A percentile compares a stretch with the other conserved stretches of the same genome.
Conservation (phyloP, 345 rosid species). For the Acer yangbiense region DNA sequence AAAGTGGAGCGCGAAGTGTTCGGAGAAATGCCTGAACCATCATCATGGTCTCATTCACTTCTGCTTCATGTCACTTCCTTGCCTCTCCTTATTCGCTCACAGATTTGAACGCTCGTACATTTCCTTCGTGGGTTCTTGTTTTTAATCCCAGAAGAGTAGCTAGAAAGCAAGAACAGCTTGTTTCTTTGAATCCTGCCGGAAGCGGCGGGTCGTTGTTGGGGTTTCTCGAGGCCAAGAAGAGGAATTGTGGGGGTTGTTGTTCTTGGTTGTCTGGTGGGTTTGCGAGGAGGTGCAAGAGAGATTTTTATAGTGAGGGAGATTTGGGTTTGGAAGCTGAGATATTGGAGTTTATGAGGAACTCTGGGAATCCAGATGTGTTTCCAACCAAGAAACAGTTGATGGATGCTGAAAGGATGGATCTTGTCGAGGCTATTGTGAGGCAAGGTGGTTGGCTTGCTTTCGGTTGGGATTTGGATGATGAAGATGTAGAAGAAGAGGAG, state of each 20-base stretch:
- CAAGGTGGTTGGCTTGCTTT: slow-evolving; percentile 88
- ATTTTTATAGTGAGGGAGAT: slow-evolving; percentile 47
- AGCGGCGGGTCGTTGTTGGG: slow-evolving; percentile 22
- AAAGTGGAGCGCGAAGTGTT: slow-evolving; percentile 33
- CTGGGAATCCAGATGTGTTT: slow-evolving; percentile 62
- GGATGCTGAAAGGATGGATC: slow-evolving; percentile 74
- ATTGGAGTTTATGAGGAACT: slow-evolving; percentile 77
- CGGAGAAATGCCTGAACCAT: slow-evolving; percentile 94
- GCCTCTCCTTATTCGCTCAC: slow-evolving; percentile 26
- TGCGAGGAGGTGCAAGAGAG: slow-evolving; percentile 45
- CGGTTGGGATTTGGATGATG: slow-evolving; percentile 80
- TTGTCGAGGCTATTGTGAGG: slow-evolving; percentile 57
- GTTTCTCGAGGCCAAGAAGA: slow-evolving; percentile 34
- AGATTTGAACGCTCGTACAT: slow-evolving; percentile 29
- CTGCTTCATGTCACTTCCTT: slow-evolving; percentile 35
- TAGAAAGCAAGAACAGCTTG: slow-evolving; percentile 9
- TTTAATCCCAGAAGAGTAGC: background rate
- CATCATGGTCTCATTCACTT: slow-evolving; percentile 68
- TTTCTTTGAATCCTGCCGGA: slow-evolving; percentile 24
- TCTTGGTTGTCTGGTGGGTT: slow-evolving; percentile 40
- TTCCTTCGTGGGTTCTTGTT: slow-evolving; percentile 23
- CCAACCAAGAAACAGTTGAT: slow-evolving; percentile 68
- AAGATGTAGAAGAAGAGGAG: slow-evolving; percentile 28
- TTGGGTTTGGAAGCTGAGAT: slow-evolving; percentile 70
- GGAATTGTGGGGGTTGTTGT: slow-evolving; percentile 31